Evolutionary conservation across 345 rosid species (phyloP), one percentile per base, ranked within the genome.

Genomic region (Combretum micranthum): DNA sequence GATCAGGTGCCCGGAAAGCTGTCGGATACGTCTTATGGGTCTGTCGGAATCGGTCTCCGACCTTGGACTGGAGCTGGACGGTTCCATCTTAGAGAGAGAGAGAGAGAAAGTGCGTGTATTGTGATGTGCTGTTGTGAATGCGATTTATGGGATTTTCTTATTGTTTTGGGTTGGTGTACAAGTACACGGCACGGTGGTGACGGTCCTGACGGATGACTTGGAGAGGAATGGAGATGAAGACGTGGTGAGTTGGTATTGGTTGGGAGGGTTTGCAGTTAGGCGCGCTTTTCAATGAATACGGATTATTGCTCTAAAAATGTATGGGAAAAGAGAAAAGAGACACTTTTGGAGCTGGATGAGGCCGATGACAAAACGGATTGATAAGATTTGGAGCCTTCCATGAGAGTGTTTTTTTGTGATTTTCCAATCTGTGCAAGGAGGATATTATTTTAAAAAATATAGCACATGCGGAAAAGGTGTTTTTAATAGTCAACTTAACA

Each of bases 1-100:
- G 42, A 55, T 53, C 15, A 94, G 74, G 63, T 94, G 99, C 5
- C 67, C 71, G 13, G 78, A 61, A 1, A 94, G 63, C 59, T 77
- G 75, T 13, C 69, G 75, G 65, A 94, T 78, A 47, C 99, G 80
- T 48, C 90, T 79, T 20, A 50, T 46, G 20, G 69, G 65, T 22
- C 52, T 32, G 60, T 49, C 15, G 52, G 50, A 62, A 25, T 43
- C 43, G 43, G 22, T 54, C 45, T 32, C 55, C 66, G 53, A 25
- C 58, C 15, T 17, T 45, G 49, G 64, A 14, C 26, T n/a, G 22
- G 32, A 14, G 12, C 8, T 42, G 15, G 57, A 32, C 39, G 19
- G 48, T 45, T 60, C 55, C 55, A 49, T 50, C 7, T 17, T 52
- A 15, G 21, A 58, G 8, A 12, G 15, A 42, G 59, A 18, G 1